Evolutionary conservation across 2,329 filamentous ascomycete genomes (phyloP), one percentile per base, ranked within the genome.

Genomic region (Cytospora leucostoma): DNA sequence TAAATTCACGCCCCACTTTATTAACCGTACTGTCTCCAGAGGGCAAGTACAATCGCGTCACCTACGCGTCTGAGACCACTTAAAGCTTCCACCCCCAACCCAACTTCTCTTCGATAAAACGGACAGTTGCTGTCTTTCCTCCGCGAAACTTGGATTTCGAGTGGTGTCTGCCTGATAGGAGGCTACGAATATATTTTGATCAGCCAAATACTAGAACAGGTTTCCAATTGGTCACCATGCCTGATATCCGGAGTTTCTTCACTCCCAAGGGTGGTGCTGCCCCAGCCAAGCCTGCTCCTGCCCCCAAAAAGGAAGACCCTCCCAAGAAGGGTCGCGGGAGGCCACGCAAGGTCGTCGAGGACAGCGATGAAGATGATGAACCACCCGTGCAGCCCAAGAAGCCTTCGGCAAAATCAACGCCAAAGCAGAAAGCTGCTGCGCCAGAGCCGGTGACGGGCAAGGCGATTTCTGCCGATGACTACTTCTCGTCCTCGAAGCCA

Each of bases 231-330:
- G 11, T 50, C 34, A 65, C 70, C 52, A 91, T 91, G 89, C 83
- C 88, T 60, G 89, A 92, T 76, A 92, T 92, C 68, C 81, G 89
- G 70, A 88, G 78, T 72, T 92, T 92, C 75, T 92, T 92, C 78
- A 87, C 88, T 61, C 86, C 86, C 65, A 88, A 88, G 71, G 80
- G 81, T 27, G 75, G 79, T 61, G 76, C 80, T 71, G 78, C 78
- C 59, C 74, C 77, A 21, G 76, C 75, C 65, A 71, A 76, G 61
- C 65, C 76, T 76, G 67, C 71, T 71, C 65, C 76, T 76, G 67
- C 71, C 71, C 50, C 66, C 3, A 67, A 66, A 49, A 66, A 62
- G 38, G 63, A 65, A 35, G 64, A 63, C 19, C 61, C 62, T 49
- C 50, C 53, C 44, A 74, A 76, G 68, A 78, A 82, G 70, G 73